phyloP scores from a whole-genome alignment of 73 alveolate genomes.

The Paramecium sonneborni region DNA sequence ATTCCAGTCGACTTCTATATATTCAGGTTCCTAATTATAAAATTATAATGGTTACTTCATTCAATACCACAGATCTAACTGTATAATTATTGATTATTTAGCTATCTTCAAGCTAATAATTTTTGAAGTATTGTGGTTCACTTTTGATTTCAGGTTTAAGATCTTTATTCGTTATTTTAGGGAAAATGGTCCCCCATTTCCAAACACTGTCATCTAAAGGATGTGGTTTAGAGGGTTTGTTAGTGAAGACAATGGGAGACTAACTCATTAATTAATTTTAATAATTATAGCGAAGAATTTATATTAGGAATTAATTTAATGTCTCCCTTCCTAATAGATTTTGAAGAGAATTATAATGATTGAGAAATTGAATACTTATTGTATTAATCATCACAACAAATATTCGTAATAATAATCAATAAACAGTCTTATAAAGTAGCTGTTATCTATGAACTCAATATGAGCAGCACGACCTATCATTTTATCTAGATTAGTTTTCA shows the following conservation, averaged over 20 bases:
- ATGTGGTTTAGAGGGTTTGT: slow-evolving; percentile 6
- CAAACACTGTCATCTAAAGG: slow-evolving; percentile 34
- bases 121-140: not conserved
- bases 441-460: slow-evolving; percentile 89
- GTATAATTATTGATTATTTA: not conserved
- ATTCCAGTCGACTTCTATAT: slow-evolving; percentile 1
- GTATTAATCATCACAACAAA: not conserved
- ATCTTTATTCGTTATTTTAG: not conserved
- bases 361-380: too few relatives aligned
- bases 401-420: slow-evolving; percentile 83
- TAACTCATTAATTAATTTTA: not conserved
- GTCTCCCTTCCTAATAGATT: not conserved
- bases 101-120: not conserved
- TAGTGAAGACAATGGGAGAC: slow-evolving; percentile 20
- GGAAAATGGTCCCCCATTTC: not conserved
- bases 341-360: too few relatives aligned
- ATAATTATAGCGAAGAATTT: not conserved
- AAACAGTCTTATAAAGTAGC: slow-evolving; percentile 85
- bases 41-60: not conserved
- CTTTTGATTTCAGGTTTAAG: not conserved
- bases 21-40: not conserved
- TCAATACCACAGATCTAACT: not conserved
- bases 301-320: not conserved
- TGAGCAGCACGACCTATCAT: slow-evolving; percentile 97
- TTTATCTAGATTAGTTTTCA: slow-evolving; percentile 73